Percentiles rank a stretch among this genome's conserved stretches.
Evolutionary conservation across 164 flowering plant genomes (phyloP).

Genomic region (Pachysandra terminalis): DNA sequence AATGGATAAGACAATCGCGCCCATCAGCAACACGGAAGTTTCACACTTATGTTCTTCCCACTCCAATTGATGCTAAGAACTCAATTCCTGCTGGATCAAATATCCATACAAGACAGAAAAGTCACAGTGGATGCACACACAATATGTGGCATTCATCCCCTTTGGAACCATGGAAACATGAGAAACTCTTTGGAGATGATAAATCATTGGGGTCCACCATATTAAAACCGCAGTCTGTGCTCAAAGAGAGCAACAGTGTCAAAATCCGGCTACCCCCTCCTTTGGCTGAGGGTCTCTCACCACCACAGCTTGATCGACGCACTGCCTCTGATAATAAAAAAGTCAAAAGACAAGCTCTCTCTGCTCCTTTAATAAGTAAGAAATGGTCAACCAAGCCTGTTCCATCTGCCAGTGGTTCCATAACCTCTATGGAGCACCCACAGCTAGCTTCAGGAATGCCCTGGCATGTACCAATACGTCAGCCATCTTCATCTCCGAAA

Average conservation of each 20-base stretch:
- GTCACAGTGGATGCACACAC: constrained; percentile 23
- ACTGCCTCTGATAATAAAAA: constrained; percentile 46
- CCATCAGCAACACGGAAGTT: constrained; percentile 53
- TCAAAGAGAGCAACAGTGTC: constrained; percentile 57
- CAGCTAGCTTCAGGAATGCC: constrained; percentile 47
- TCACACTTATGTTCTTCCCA: constrained; percentile 75
- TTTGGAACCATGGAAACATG: constrained; percentile 41
- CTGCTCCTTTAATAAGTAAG: constrained; percentile 69
- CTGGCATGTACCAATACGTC: constrained; percentile 33
- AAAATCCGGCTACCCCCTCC: constrained; percentile 54
- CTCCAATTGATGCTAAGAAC: constrained; percentile 62
- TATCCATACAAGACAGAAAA: constrained; percentile 26
- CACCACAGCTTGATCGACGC: constrained; percentile 24
- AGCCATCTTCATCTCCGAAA: constrained; percentile 47
- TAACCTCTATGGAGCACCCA: constrained; percentile 28
- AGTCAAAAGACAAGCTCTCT: constrained; percentile 57
- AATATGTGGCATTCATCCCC: constrained; percentile 67
- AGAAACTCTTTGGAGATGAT: constrained; percentile 30
- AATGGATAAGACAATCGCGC: constrained; percentile 30
- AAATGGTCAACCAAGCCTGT: constrained; percentile 35
- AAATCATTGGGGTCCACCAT: constrained; percentile 25
- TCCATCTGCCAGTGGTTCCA: constrained; percentile 46
- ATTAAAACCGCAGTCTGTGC: constrained; percentile 41
- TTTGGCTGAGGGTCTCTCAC: constrained; percentile 37
- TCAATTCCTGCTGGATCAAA: constrained; percentile 29